Conservation (phyloP, 768 basidiomycete species). For the Mycena belliarum region DNA sequence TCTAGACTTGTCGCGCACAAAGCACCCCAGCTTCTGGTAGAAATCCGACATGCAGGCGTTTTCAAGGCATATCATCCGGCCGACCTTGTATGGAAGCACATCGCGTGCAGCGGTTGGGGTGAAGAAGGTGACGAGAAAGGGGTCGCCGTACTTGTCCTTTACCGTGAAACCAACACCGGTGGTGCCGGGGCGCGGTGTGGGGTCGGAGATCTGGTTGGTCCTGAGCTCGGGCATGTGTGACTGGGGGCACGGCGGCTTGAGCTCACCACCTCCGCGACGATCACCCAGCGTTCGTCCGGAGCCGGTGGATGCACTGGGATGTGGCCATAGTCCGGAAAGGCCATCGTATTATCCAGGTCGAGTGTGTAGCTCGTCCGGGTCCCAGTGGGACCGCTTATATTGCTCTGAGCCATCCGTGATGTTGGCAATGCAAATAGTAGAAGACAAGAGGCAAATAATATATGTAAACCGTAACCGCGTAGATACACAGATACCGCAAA, state of each 20-base stretch:
- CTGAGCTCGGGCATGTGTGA: not conserved
- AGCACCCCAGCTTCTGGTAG: not conserved
- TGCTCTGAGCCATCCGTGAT: no score
- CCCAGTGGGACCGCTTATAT: not conserved
- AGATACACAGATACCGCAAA: not conserved
- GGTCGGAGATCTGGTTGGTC: not conserved
- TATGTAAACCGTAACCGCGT: no score
- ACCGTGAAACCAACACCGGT: not conserved
- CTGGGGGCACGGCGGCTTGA: not conserved
- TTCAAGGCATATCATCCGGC: slow-evolving; percentile 1
- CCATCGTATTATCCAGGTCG: slow-evolving; percentile 5
- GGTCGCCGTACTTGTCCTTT: slow-evolving; percentile 4
- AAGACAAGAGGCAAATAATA: no score
- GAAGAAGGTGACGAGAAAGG: slow-evolving; percentile 6
- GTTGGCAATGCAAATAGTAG: no score
- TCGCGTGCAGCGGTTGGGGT: slow-evolving; percentile 2
- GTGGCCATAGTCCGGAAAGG: slow-evolving; percentile 6
- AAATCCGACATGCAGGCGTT: slow-evolving; percentile 4
- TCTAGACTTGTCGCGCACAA: not conserved
- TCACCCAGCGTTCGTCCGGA: slow-evolving; percentile 15
- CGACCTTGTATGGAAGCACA: not conserved
- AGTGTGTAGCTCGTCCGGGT: slow-evolving; percentile 8
- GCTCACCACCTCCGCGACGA: slow-evolving; percentile 10
- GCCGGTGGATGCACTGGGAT: slow-evolving; percentile 9
- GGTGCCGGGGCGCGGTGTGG: not conserved